Conservation (phyloP, 1,284 basidiomycete genomes). For the Leccinum pachyderme region DNA sequence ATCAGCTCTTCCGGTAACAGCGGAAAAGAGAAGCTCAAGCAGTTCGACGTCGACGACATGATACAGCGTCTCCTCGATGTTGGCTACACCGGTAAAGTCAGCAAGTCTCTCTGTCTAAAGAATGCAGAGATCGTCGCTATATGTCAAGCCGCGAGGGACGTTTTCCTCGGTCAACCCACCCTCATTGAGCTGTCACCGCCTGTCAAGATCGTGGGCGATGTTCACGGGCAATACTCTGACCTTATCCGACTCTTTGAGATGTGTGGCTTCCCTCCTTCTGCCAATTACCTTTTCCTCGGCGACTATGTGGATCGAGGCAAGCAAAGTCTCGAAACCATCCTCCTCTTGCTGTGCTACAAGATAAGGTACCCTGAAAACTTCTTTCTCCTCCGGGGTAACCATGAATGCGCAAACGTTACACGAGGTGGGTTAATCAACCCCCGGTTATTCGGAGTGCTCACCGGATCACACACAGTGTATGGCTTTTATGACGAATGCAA, state of each 20-base stretch:
- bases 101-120: conserved; percentile 95
- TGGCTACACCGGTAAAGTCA: conserved; percentile 97
- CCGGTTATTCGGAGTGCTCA: conserved; percentile 16
- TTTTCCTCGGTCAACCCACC: conserved; percentile 96
- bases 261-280: conserved; percentile 97
- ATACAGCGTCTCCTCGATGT: conserved; percentile 95
- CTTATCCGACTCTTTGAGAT: conserved; percentile 98
- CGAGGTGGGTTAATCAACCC: conserved; percentile 61
- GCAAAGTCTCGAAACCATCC: conserved; percentile 97
- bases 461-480: conserved; percentile 70
- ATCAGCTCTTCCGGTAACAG: conserved; percentile 38
- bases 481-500: conserved; percentile 99
- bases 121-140: conserved; percentile 95
- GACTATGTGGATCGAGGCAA: conserved; percentile 99
- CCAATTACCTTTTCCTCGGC: conserved; percentile 98
- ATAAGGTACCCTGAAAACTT: conserved; percentile 99
- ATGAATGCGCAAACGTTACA: conserved; percentile 99
- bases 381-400: conserved; percentile 96
- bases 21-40: conserved; percentile 57
- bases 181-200: conserved; percentile 97
- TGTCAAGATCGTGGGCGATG: conserved; percentile 99
- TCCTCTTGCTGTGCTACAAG: conserved; percentile 97
- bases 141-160: conserved; percentile 95
- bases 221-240: conserved; percentile 98
- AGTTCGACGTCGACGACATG: conserved; percentile 98